A percentile compares a stretch with the other conserved stretches of the same genome.
Conservation (phyloP, 331 rosid genomes). For the Acacia concinna region DNA sequence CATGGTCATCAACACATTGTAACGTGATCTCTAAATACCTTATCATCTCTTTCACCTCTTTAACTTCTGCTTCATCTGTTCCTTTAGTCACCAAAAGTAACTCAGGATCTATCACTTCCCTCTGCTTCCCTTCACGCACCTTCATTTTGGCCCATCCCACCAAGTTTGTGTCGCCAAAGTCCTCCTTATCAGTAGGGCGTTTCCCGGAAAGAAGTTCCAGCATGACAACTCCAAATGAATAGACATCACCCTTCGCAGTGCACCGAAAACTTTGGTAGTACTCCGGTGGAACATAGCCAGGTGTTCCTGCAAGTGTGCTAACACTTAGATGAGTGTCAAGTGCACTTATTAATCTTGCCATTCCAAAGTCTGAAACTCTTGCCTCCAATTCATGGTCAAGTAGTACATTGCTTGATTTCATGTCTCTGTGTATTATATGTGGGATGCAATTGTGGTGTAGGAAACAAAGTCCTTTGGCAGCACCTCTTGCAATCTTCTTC, state of each 20-base stretch:
- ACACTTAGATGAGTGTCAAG: constrained; percentile 97
- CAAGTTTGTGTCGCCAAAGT: constrained; percentile 92
- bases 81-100: constrained; percentile 66
- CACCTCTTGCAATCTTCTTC: constrained; percentile 93
- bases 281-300: constrained; percentile 98
- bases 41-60: constrained; percentile 90
- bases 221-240: constrained; percentile 93
- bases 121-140: constrained; percentile 84
- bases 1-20: constrained; percentile 82
- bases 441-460: constrained; percentile 99
- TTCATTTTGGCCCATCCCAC: constrained; percentile 97
- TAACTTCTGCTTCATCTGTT: constrained; percentile 78
- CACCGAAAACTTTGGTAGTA: constrained; percentile 97
- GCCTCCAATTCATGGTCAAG: constrained; percentile 94
- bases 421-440: constrained; percentile 96
- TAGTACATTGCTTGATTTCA: constrained; percentile 96
- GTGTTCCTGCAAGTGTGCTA: constrained; percentile 98
- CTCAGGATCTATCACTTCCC: constrained; percentile 89
- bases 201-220: constrained; percentile 83
- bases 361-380: constrained; percentile 93
- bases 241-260: constrained; percentile 95
- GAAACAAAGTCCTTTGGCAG: constrained; percentile 94
- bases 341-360: constrained; percentile 98
- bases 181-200: constrained; percentile 94
- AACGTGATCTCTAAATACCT: constrained; percentile 76